Percentiles rank a stretch among this genome's conserved stretches.
Evolutionary conservation across 768 basidiomycete genomes (phyloP).

Genomic region (Suillus brevipes): DNA sequence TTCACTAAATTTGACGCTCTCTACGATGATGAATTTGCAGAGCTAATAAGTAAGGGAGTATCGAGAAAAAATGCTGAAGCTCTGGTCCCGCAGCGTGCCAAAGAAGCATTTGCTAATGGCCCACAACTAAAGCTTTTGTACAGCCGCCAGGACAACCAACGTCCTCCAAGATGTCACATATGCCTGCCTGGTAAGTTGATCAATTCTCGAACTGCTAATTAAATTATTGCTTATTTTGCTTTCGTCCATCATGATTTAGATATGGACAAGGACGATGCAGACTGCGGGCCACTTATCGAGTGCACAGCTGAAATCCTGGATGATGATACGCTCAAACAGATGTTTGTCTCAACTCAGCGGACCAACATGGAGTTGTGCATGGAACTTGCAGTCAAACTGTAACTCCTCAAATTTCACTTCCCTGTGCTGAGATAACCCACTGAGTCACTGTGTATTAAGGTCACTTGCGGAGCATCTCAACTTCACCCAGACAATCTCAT

Average conservation of each 20-base stretch:
- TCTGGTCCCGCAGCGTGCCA: background rate
- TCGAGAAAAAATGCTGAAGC: background rate
- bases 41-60: background rate
- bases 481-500: background rate
- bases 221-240: background rate
- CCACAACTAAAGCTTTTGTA: background rate
- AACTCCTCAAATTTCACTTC: background rate
- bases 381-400: background rate
- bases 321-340: background rate
- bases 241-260: no score
- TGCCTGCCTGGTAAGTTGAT: background rate
- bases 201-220: background rate
- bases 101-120: background rate
- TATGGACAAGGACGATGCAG: background rate
- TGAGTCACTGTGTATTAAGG: background rate
- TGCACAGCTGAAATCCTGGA: background rate
- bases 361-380: background rate
- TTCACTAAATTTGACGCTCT: background rate
- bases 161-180: background rate
- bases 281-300: background rate
- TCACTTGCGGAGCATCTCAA: background rate
- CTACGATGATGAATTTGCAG: background rate
- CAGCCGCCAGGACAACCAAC: background rate
- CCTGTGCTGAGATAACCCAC: background rate
- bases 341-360: background rate